phyloP scores from a whole-genome alignment of 768 basidiomycete species.

The Suillus occidentalis region DNA sequence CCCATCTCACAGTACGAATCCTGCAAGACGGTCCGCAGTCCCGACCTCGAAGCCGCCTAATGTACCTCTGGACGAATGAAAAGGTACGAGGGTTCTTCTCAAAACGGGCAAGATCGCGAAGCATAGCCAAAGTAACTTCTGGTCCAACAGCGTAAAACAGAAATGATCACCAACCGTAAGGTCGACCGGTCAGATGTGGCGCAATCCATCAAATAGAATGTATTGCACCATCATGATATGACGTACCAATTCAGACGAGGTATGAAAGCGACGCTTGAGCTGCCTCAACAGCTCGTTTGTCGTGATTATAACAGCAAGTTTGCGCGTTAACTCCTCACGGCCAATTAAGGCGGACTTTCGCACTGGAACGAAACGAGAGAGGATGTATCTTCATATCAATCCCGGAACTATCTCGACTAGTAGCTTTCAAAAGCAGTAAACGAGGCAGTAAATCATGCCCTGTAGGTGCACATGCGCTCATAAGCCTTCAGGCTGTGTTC shows the following conservation, averaged over 20 bases:
- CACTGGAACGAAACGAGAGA: constrained; percentile 56
- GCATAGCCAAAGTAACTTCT: constrained; percentile 52
- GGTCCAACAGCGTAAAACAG: constrained; percentile 83
- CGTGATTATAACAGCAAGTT: constrained; percentile 70
- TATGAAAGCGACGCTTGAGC: constrained; percentile 24
- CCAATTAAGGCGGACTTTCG: constrained; percentile 65
- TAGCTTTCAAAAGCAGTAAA: constrained; percentile 45
- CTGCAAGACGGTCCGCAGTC: constrained; percentile 62
- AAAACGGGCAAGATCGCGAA: constrained; percentile 34
- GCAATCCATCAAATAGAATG: background rate
- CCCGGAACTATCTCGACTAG: constrained; percentile 33
- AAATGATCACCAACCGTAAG: constrained; percentile 48
- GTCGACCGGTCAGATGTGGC: constrained; percentile 8
- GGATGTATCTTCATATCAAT: constrained; percentile 62
- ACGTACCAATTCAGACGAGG: background rate
- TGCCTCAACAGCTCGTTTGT: constrained; percentile 67
- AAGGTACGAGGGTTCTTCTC: constrained; percentile 26
- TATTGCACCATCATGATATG: constrained; percentile 12
- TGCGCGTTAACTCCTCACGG: constrained; percentile 24
- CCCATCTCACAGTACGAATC: constrained; percentile 50
- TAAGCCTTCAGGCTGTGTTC: background rate
- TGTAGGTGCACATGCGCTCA: background rate
- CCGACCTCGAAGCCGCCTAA: constrained; percentile 54
- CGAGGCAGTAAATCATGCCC: background rate
- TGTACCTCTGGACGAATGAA: constrained; percentile 39